These are phyloP conservation scores for Cladophialophora chaetospira DNA, from an alignment of 2,329 filamentous ascomycete species.

Conservation along the genomic window DNA sequence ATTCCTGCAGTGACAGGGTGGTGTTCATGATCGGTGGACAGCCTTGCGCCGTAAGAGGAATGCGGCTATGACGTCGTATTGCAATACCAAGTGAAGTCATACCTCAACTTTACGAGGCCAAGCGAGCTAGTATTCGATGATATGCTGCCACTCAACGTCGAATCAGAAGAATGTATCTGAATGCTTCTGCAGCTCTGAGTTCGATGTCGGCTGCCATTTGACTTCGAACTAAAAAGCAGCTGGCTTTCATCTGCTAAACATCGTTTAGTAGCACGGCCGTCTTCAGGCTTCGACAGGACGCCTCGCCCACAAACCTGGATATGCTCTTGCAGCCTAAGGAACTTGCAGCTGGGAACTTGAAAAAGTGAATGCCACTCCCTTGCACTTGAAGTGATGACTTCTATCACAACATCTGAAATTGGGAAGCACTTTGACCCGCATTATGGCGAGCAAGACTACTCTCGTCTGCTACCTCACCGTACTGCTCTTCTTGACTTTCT, in stretches of 20 bases:
- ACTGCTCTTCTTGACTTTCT: background rate
- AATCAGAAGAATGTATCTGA: background rate
- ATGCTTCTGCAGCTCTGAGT: background rate
- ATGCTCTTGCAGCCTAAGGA: background rate
- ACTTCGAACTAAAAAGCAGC: background rate
- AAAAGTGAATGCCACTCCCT: background rate
- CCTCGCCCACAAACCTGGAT: background rate
- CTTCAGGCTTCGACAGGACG: background rate
- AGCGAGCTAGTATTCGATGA: background rate
- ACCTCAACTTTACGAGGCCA: background rate
- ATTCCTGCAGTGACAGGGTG: too few species aligned
- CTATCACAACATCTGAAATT: background rate
- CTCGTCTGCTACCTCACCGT: background rate
- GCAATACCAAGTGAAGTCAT: too few species aligned
- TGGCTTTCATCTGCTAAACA: background rate
- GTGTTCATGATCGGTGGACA: too few species aligned
- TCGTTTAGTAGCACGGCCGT: conserved; percentile 11
- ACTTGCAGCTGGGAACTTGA: background rate
- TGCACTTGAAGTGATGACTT: background rate
- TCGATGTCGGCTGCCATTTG: background rate
- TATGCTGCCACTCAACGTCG: background rate
- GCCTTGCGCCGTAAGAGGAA: too few species aligned
- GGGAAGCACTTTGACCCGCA: background rate
- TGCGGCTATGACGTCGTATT: too few species aligned
- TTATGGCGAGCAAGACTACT: background rate